A percentile compares a stretch with the other conserved stretches of the same genome.
Conservation (phyloP, 495 filamentous ascomycete genomes). For the Penicillium tannophilum region DNA sequence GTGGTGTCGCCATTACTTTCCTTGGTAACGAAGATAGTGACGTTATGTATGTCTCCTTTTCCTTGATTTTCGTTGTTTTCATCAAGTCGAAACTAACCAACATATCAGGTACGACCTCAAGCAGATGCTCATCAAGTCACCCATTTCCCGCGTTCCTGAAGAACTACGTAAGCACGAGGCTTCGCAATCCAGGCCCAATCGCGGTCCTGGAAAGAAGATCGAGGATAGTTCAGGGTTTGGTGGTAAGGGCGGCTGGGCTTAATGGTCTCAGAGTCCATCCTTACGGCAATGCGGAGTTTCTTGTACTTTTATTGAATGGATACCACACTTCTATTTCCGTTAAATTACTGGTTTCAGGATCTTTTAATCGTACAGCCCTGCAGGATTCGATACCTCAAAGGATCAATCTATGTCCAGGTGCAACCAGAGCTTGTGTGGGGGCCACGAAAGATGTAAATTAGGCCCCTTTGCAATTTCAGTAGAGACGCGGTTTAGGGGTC, state of each 20-base stretch:
- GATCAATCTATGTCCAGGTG: too few relatives aligned
- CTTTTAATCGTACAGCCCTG: background rate
- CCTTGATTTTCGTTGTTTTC: background rate
- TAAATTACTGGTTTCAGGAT: background rate
- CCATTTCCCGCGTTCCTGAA: conserved; percentile 87
- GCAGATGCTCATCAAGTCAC: conserved; percentile 93
- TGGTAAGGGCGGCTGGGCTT: conserved; percentile 58
- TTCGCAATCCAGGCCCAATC: conserved; percentile 77
- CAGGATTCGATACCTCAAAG: too few relatives aligned
- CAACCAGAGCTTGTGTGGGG: too few relatives aligned
- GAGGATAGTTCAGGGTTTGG: conserved; percentile 63
- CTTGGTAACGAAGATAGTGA: conserved; percentile 90
- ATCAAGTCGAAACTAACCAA: conserved; percentile 21
- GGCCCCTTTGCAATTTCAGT: too few relatives aligned
- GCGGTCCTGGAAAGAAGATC: conserved; percentile 60
- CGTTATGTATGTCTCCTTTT: conserved; percentile 69
- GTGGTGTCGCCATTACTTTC: conserved; percentile 95
- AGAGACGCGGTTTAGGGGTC: too few relatives aligned
- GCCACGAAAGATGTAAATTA: too few relatives aligned
- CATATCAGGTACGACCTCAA: conserved; percentile 71
- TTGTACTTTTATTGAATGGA: conserved; percentile 1
- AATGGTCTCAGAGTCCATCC: background rate
- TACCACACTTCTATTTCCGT: background rate
- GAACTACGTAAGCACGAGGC: conserved; percentile 93
- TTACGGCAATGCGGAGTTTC: background rate